These are phyloP conservation scores for Inga oerstediana DNA, from an alignment of 306 rosid genomes.

Conservation along the genomic window DNA sequence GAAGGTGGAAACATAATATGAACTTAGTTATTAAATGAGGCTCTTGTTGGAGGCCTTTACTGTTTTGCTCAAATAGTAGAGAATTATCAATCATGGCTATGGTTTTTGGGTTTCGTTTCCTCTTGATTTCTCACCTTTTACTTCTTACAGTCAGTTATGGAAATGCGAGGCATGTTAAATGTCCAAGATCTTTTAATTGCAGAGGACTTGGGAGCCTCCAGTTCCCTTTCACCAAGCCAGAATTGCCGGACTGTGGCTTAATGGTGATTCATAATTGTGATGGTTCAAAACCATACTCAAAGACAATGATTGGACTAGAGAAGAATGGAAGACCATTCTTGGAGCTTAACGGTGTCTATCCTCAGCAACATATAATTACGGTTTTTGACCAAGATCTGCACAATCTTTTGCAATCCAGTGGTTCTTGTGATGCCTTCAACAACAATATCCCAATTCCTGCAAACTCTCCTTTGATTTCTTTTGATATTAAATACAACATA, in stretches of 20 bases:
- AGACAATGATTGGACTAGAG: not conserved
- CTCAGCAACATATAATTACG: not conserved
- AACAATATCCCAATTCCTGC: not conserved
- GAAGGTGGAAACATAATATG: not conserved
- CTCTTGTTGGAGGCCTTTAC: not conserved
- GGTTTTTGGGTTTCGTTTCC: not conserved
- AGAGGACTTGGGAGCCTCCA: constrained; percentile 9
- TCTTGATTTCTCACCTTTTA: not conserved
- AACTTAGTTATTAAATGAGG: not conserved
- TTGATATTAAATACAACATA: constrained; percentile 4
- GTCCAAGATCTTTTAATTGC: constrained; percentile 28
- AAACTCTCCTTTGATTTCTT: not conserved
- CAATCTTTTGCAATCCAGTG: not conserved
- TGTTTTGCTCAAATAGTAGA: not conserved
- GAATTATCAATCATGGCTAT: not conserved
- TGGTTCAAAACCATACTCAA: no score
- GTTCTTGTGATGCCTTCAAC: not conserved
- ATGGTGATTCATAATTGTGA: not conserved
- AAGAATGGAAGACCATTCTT: not conserved
- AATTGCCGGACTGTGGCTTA: constrained; percentile 21
- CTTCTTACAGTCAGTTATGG: not conserved
- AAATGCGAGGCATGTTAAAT: not conserved
- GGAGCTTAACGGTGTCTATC: not conserved
- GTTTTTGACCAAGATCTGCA: not conserved
- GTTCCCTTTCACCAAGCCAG: constrained; percentile 31